These are phyloP conservation scores for Plantago major DNA, from an alignment of 257 asterid species.

Conservation along the genomic window DNA sequence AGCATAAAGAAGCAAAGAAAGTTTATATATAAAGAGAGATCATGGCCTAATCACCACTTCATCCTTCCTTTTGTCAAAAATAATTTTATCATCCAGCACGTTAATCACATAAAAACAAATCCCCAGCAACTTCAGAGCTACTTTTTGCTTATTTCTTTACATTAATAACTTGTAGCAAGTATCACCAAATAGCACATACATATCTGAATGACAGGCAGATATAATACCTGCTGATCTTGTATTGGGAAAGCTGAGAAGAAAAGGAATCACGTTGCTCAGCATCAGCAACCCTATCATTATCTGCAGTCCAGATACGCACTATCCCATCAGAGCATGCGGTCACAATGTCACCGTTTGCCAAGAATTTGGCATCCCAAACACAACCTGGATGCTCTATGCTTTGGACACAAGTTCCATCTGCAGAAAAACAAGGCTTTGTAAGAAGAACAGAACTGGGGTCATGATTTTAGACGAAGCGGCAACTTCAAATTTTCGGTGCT, in stretches of 20 bases:
- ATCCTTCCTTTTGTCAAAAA: neutral
- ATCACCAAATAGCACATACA: neutral
- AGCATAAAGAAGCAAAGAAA: constrained; percentile 3
- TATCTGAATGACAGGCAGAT: constrained; percentile 22
- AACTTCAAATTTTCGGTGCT: too few species aligned
- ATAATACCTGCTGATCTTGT: constrained; percentile 75
- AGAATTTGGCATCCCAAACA: constrained; percentile 95
- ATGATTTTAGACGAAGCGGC: constrained; percentile 3
- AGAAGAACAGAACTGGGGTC: constrained; percentile 13
- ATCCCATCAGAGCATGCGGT: constrained; percentile 98
- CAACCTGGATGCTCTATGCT: constrained; percentile 98
- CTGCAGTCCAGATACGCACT: constrained; percentile 85
- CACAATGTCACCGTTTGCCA: constrained; percentile 84
- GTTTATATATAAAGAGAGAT: constrained; percentile 1
- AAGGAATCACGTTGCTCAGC: constrained; percentile 59
- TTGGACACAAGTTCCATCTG: constrained; percentile 95
- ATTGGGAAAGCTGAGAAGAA: constrained; percentile 62
- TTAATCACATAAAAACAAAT: neutral
- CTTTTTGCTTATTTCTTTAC: neutral
- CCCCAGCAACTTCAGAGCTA: constrained; percentile 7
- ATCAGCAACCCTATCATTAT: constrained; percentile 68
- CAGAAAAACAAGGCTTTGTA: constrained; percentile 26
- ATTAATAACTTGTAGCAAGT: constrained; percentile 9
- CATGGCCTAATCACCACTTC: neutral
- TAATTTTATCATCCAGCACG: constrained; percentile 8